Percentiles rank a stretch among this genome's conserved stretches.
Conservation (phyloP, 2,329 filamentous ascomycete species). For the Exophiala spinifera region DNA sequence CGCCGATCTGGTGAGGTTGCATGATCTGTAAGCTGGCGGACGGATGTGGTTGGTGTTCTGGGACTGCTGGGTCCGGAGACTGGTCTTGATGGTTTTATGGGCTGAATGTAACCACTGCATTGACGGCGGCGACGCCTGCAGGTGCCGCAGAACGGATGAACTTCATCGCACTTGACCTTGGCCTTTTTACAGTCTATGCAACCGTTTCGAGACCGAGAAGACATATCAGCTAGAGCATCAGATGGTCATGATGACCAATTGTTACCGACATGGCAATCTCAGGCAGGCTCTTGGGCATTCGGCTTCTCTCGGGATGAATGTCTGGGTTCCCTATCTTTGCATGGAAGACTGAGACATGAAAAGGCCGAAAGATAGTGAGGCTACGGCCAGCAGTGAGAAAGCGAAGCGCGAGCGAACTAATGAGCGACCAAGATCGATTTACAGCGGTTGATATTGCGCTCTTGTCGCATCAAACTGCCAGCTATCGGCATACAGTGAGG, state of each 20-base stretch:
- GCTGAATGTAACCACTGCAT: not conserved
- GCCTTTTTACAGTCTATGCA: slow-evolving; percentile 4
- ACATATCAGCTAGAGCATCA: not conserved
- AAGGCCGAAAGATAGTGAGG: too few species aligned
- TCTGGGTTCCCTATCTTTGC: too few species aligned
- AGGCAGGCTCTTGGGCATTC: too few species aligned
- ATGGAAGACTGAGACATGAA: too few species aligned
- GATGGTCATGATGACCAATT: not conserved
- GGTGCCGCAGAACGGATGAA: not conserved
- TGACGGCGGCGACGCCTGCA: not conserved
- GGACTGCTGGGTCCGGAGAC: not conserved
- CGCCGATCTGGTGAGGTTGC: not conserved
- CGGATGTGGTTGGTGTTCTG: not conserved
- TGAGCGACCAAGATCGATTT: too few species aligned
- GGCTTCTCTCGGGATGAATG: too few species aligned
- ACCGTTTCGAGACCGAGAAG: slow-evolving; percentile 1
- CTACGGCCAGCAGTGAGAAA: too few species aligned
- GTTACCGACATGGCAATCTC: too few species aligned
- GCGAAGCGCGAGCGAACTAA: too few species aligned
- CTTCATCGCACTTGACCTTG: slow-evolving; percentile 5
- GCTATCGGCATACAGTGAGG: too few species aligned
- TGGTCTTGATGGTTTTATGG: not conserved
- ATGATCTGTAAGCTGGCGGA: not conserved
- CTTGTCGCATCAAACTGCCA: too few species aligned
- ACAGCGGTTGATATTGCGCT: too few species aligned